Percentiles rank a stretch among this genome's conserved stretches.
These are phyloP conservation scores for Boletus semigastroideus DNA, from an alignment of 1,284 basidiomycete species.

Conservation along the genomic window DNA sequence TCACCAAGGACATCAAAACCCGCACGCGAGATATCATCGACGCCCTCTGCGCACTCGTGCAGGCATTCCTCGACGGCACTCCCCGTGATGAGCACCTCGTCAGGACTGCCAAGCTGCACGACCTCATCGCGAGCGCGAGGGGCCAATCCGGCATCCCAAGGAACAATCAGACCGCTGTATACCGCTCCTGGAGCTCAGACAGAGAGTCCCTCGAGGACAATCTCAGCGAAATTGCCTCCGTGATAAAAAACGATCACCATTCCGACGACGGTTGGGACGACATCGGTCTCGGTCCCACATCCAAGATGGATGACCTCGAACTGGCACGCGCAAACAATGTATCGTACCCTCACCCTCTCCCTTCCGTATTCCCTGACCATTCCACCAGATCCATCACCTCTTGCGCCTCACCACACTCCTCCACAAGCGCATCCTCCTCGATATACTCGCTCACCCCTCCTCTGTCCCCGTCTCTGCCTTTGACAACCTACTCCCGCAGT, in stretches of 20 bases:
- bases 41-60: slow-evolving; percentile 43
- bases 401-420: slow-evolving; percentile 60
- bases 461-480: slow-evolving; percentile 33
- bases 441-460: slow-evolving; percentile 42
- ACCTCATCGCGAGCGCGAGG: slow-evolving; percentile 56
- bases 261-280: slow-evolving; percentile 67
- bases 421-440: slow-evolving; percentile 57
- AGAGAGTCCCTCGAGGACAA: slow-evolving; percentile 61
- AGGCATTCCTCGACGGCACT: slow-evolving; percentile 36
- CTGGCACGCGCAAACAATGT: slow-evolving; percentile 54
- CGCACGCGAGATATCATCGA: slow-evolving; percentile 47
- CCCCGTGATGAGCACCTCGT: slow-evolving; percentile 54
- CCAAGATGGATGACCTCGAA: slow-evolving; percentile 44
- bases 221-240: slow-evolving; percentile 54
- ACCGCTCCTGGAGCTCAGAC: slow-evolving; percentile 54
- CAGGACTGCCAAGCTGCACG: slow-evolving; percentile 63
- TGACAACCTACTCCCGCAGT: slow-evolving; percentile 52
- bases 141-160: slow-evolving; percentile 46
- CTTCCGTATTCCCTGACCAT: slow-evolving; percentile 4
- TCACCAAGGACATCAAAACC: slow-evolving; percentile 49
- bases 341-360: slow-evolving; percentile 8
- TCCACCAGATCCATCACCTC: slow-evolving; percentile 51
- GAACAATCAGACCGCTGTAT: slow-evolving; percentile 61
- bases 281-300: slow-evolving; percentile 45
- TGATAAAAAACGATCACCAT: slow-evolving; percentile 43